Percentiles rank a stretch among this genome's conserved stretches.
Conservation (phyloP, 2,329 filamentous ascomycete species). For the Fusarium humuli region DNA sequence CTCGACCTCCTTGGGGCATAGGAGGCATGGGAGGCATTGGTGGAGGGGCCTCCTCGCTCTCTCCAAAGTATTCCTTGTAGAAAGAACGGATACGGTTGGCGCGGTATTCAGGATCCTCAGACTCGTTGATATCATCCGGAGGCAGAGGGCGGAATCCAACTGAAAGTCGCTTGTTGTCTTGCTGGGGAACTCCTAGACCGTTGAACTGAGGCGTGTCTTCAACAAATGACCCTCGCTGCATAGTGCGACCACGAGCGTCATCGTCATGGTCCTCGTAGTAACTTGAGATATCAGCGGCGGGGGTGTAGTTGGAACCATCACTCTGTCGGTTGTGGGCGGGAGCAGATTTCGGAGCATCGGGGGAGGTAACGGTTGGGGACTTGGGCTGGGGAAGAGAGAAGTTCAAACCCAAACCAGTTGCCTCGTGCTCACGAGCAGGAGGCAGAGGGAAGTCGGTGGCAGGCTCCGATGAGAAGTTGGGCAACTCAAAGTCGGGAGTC, state of each 20-base stretch:
- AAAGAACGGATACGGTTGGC: constrained; percentile 98
- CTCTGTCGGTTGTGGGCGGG: constrained; percentile 34
- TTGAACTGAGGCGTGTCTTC: constrained; percentile 47
- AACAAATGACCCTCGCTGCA: constrained; percentile 46
- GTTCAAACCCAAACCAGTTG: constrained; percentile 51
- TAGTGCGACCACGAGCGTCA: constrained; percentile 52
- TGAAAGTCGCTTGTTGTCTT: constrained; percentile 70
- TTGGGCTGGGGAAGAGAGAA: constrained; percentile 51
- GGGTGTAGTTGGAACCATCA: constrained; percentile 43
- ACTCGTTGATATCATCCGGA: constrained; percentile 79
- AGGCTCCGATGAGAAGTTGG: constrained; percentile 33
- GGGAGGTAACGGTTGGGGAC: constrained; percentile 39
- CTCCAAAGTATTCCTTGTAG: constrained; percentile 99
- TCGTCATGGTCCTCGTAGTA: constrained; percentile 52
- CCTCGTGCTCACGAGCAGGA: constrained; percentile 45
- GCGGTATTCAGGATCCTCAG: constrained; percentile 91
- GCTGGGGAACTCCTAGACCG: constrained; percentile 65
- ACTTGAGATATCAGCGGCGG: constrained; percentile 48
- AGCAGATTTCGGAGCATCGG: constrained; percentile 36
- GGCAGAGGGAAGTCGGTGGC: constrained; percentile 42
- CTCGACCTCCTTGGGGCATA: constrained; percentile 40
- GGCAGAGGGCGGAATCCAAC: constrained; percentile 86
- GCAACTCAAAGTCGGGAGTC: constrained; percentile 46
- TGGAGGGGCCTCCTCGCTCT: constrained; percentile 68
- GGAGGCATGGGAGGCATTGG: constrained; percentile 54